Conservation (phyloP, 2,329 filamentous ascomycete genomes). For the Aspergillaceae sp. region DNA sequence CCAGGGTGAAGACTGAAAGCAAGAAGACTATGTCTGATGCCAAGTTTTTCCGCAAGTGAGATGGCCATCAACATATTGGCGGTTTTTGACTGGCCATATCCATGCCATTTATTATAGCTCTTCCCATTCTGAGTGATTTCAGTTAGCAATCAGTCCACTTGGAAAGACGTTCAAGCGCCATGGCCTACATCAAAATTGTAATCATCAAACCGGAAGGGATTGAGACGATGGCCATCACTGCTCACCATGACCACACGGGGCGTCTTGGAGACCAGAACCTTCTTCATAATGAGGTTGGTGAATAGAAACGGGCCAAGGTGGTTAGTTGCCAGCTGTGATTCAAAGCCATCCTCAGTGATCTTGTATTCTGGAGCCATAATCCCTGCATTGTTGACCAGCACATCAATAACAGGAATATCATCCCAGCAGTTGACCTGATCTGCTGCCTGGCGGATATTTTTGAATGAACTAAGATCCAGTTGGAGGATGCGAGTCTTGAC, state of each 20-base stretch:
- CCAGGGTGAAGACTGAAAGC: conserved; percentile 22
- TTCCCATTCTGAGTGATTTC: conserved; percentile 13
- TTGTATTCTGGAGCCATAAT: conserved; percentile 27
- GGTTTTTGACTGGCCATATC: conserved; percentile 41
- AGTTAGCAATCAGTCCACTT: background rate
- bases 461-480: conserved; percentile 27
- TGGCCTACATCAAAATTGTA: conserved; percentile 35
- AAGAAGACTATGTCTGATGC: conserved; percentile 12
- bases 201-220: conserved; percentile 38
- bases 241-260: conserved; percentile 38
- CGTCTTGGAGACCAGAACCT: conserved; percentile 16
- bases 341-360: conserved; percentile 27
- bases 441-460: conserved; percentile 25
- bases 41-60: conserved; percentile 24
- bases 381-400: conserved; percentile 39
- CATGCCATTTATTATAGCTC: conserved; percentile 25
- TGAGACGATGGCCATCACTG: conserved; percentile 38
- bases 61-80: conserved; percentile 39
- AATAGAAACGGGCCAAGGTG: conserved; percentile 34
- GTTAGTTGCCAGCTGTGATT: conserved; percentile 33
- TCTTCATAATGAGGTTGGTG: conserved; percentile 31
- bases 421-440: conserved; percentile 18
- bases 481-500: conserved; percentile 17
- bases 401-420: conserved; percentile 26
- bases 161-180: background rate